Evolutionary conservation across 2,329 filamentous ascomycete genomes (phyloP), one percentile per base, ranked within the genome.

Genomic region (Alternaria ventricosa): DNA sequence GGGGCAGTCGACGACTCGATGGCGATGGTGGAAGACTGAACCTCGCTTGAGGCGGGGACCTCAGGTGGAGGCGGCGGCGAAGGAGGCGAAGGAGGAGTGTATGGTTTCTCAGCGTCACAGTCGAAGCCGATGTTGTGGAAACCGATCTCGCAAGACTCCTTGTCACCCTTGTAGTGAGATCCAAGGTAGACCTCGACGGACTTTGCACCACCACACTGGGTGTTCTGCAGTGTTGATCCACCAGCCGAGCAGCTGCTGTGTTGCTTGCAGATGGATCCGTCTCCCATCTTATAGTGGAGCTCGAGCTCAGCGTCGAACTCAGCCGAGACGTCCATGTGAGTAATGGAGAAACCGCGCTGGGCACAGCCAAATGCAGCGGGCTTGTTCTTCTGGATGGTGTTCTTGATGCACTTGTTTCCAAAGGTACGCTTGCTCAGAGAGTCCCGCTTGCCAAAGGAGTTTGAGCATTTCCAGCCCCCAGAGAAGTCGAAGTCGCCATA

Each of bases 121-220:
- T 94, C 88, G 81, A 95, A 96, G 71, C 84, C 86, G 73, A 96
- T 88, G 77, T 85, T 86, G 82, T 92, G 90, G 73, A 96, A 87
- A 73, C 89, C 89, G 73, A 97, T 86, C 72, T 87, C 86, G 84
- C 92, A 96, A 72, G 81, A 82, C 53, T 85, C 81, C 75, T 86
- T 85, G 66, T 78, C 81, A 57, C 85, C 79, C 67, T 87, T 82
- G 76, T 73, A 66, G 58, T 74, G 69, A 57, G 71, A 67, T 22
- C 90, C 88, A 62, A 87, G 81, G 68, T 85, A 83, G 78, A 97
- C 89, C 58, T 87, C 89, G 65, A 97, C 93, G 61, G 88, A 89
- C 78, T 87, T 93, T 69, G 95, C 94, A 81, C 94, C 94, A 87
- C 94, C 95, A 79, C 95, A 98, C 86, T 97, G 93, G 65, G 84